Evolutionary conservation across 2,329 filamentous ascomycete genomes (phyloP), one percentile per base, ranked within the genome.

Genomic region (Penicillium sp.): DNA sequence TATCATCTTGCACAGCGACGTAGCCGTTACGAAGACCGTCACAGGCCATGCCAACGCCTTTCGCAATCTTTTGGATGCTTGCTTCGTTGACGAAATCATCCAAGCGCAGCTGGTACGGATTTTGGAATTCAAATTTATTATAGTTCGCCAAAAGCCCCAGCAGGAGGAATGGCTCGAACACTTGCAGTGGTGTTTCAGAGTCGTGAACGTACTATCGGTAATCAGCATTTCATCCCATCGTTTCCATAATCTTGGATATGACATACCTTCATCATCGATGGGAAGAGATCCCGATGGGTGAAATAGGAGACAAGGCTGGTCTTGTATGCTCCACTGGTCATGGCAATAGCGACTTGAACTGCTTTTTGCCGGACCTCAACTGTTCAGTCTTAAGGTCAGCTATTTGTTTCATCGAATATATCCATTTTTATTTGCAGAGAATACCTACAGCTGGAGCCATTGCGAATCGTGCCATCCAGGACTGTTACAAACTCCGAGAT

Each of bases 61-160:
- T 80, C 40, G 96, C 86, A 59, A 96, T 90, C 67, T 90, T 91
- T 55, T 88, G 84, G 65, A 97, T 97, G 2, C 89, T 88, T 0
- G 82, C 79, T 68, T 97, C 92, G 69, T 99, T 96, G 66, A 97
- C 91, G 73, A 97, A 97, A 72, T 97, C 92, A 65, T 93, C 92
- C 14, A 99, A 82, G 24, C 93, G 89, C 59, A 95, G 79, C 66
- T 94, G 89, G 67, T 99, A 99, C 0, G 93, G 93, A 65, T 99
- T 99, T 71, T 96, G 92, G 53, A 95, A 93, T 74, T 99, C 94
- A 68, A 99, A 99, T 73, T 97, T 99, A 82, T 99, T 97, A 82
- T 97, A 97, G 76, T 97, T 99, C 61, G 91, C 90, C 49, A 99
- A 79, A 3, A 97, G 81, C 11, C 93, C 93, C 18, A 97, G 81